Percentiles rank a stretch among this genome's conserved stretches.
Evolutionary conservation across 1,284 basidiomycete species (phyloP).

Genomic region (Cystobasidium slooffiae): DNA sequence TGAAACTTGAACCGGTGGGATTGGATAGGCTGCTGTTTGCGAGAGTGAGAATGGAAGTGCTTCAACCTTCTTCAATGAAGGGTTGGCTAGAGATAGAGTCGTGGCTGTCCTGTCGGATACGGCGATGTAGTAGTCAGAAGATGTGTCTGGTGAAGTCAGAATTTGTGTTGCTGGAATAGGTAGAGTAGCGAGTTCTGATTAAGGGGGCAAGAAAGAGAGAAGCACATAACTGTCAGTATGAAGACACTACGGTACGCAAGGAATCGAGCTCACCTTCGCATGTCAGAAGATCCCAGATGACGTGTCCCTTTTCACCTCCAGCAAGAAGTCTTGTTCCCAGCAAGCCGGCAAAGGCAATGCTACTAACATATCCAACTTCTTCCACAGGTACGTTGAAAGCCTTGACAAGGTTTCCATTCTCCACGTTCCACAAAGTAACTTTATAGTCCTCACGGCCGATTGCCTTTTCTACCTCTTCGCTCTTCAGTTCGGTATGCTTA

Average conservation of each 20-base stretch:
- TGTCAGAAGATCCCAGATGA: constrained; percentile 79
- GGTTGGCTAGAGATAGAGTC: constrained; percentile 5
- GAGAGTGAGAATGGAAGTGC: constrained; percentile 1
- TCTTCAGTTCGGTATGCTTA: constrained; percentile 54
- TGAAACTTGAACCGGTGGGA: background rate
- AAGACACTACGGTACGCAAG: constrained; percentile 3
- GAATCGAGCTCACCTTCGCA: constrained; percentile 65
- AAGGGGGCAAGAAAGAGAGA: background rate
- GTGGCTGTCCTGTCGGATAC: constrained; percentile 39
- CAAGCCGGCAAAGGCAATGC: constrained; percentile 65
- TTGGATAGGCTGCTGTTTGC: background rate
- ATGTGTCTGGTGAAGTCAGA: constrained; percentile 53
- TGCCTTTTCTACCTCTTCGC: no score
- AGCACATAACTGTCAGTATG: background rate
- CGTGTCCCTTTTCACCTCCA: constrained; percentile 63
- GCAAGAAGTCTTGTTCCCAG: constrained; percentile 66
- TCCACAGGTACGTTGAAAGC: constrained; percentile 63
- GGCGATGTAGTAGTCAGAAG: background rate
- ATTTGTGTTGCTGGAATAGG: constrained; percentile 63
- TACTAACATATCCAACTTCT: constrained; percentile 47
- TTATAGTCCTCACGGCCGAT: constrained; percentile 55
- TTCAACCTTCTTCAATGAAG: background rate
- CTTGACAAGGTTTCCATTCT: constrained; percentile 68
- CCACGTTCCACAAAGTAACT: constrained; percentile 77
- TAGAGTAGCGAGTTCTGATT: constrained; percentile 58